Percentiles rank a stretch among this genome's conserved stretches.
phyloP scores from a whole-genome alignment of 2,329 filamentous ascomycete species.

The Kalaharituber pfeilii region DNA sequence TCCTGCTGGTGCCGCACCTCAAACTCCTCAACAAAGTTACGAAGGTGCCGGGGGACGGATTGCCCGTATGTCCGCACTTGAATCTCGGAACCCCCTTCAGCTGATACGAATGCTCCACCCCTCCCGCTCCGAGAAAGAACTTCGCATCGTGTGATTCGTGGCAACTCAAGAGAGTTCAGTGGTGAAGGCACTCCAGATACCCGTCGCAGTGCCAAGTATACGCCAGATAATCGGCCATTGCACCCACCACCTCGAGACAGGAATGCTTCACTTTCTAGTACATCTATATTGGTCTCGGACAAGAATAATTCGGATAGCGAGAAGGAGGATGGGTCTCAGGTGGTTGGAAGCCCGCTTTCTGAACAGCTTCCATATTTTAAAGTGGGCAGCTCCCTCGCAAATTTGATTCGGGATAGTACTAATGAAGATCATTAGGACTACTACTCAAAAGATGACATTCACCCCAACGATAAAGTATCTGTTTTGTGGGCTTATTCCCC shows the following conservation, averaged over 20 bases:
- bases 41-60: slow-evolving; percentile 75
- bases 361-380: slow-evolving; percentile 95
- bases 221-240: slow-evolving; percentile 10
- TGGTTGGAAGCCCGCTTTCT: slow-evolving; percentile 75
- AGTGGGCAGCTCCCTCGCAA: slow-evolving; percentile 8
- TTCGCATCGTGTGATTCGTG: slow-evolving; percentile 34
- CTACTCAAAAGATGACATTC: slow-evolving; percentile 92
- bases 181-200: slow-evolving; percentile 50
- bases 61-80: slow-evolving; percentile 85
- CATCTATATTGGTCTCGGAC: slow-evolving; percentile 50
- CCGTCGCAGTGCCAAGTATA: slow-evolving; percentile 39
- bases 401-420: neutral
- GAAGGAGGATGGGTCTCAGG: slow-evolving; percentile 65
- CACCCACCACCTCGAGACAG: slow-evolving; percentile 33
- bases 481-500: slow-evolving; percentile 95
- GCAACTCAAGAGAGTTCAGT: slow-evolving; percentile 51
- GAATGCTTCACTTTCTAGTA: slow-evolving; percentile 77
- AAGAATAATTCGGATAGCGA: slow-evolving; percentile 49
- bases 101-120: slow-evolving; percentile 23
- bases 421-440: slow-evolving; percentile 44
- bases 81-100: slow-evolving; percentile 37
- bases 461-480: slow-evolving; percentile 73
- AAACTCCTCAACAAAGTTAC: slow-evolving; percentile 41
- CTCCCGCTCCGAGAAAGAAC: slow-evolving; percentile 33
- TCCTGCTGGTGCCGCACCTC: slow-evolving; percentile 25